Conservation (phyloP, 345 rosid species). For the Xanthoceras sorbifolium region DNA sequence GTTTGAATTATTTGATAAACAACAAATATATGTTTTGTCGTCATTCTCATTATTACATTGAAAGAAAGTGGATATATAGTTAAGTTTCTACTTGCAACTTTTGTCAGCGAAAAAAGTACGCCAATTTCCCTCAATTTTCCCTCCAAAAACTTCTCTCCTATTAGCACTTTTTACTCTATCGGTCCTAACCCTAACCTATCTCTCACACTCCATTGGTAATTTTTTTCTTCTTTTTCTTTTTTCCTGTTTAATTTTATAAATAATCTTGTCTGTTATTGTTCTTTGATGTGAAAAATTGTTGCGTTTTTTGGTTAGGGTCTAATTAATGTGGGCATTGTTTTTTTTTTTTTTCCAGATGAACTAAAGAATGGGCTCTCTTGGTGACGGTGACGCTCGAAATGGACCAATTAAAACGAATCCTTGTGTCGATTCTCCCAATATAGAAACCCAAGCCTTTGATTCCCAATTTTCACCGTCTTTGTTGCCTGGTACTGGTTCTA, state of each 20-base stretch:
- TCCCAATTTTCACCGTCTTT: slow-evolving; percentile 19
- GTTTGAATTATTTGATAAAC: too few relatives aligned
- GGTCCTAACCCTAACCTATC: slow-evolving; percentile 1
- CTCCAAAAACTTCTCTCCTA: slow-evolving; percentile 35
- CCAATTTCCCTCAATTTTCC: slow-evolving; percentile 29
- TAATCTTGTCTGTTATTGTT: neutral
- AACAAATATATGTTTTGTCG: too few relatives aligned
- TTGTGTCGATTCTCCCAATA: neutral
- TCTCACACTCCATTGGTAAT: neutral
- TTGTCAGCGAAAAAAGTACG: neutral
- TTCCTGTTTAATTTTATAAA: neutral
- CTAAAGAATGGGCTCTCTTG: slow-evolving; percentile 31
- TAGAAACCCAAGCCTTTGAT: slow-evolving; percentile 21
- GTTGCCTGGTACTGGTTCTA: slow-evolving; percentile 21
- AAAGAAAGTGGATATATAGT: neutral
- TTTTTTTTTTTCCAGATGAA: slow-evolving; percentile 4
- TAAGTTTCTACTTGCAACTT: neutral
- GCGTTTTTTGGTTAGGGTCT: neutral
- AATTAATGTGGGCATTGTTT: neutral
- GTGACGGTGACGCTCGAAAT: slow-evolving; percentile 6
- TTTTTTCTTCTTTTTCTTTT: neutral
- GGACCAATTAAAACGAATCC: slow-evolving; percentile 8
- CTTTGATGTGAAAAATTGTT: neutral
- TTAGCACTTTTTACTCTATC: neutral
- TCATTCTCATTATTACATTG: neutral